phyloP scores from a whole-genome alignment of 176 grass and related monocot genomes.

The Cenchrus purpureus region DNA sequence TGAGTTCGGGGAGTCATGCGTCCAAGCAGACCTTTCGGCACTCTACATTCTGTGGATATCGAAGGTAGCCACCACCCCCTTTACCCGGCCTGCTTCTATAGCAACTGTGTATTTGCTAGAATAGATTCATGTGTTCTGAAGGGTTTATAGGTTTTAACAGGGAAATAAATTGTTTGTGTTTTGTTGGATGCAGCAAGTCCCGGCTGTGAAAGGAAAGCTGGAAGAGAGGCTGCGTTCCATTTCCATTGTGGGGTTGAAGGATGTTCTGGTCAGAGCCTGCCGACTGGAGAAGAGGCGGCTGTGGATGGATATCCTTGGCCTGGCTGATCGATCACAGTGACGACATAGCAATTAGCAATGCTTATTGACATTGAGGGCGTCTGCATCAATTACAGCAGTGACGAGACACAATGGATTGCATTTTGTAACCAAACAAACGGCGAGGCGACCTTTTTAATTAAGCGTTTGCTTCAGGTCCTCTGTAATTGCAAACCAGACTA shows the following conservation, averaged over 20 bases:
- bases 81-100: background rate
- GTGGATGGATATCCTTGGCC: constrained; percentile 36
- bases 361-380: background rate
- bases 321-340: background rate
- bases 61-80: constrained; percentile 15
- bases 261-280: constrained; percentile 33
- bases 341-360: background rate
- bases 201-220: constrained; percentile 31
- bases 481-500: background rate
- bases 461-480: background rate
- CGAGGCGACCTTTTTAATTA: background rate
- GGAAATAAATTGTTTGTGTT: background rate
- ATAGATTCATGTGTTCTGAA: background rate
- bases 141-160: background rate
- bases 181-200: constrained; percentile 46
- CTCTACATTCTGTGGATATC: constrained; percentile 52
- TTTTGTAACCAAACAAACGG: background rate
- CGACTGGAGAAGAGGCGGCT: constrained; percentile 34
- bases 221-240: constrained; percentile 23
- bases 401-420: background rate
- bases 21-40: constrained; percentile 40
- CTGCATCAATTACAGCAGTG: background rate
- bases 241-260: constrained; percentile 35
- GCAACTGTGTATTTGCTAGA: background rate
- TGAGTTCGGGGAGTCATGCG: constrained; percentile 25